Evolutionary conservation across 805 yeast genomes (phyloP).

Genomic region (Candida nanaspora): DNA sequence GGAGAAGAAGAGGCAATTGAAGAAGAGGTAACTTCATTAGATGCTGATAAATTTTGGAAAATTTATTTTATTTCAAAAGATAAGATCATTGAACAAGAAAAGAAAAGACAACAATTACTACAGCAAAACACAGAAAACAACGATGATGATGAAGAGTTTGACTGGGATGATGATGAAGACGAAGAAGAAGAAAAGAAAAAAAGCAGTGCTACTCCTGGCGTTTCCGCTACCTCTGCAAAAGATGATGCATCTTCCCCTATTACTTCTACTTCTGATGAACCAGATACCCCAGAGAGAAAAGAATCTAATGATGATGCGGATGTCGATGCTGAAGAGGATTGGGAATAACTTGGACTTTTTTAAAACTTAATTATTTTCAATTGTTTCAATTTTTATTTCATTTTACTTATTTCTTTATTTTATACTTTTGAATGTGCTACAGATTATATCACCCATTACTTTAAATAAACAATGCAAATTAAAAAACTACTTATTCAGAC

Average conservation of each 20-base stretch:
- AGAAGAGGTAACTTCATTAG: conserved; percentile 23
- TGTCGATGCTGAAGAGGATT: conserved; percentile 39
- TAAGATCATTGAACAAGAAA: conserved; percentile 54
- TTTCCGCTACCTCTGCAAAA: too few relatives aligned
- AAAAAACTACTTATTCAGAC: too few relatives aligned
- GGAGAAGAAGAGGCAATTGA: conserved; percentile 19
- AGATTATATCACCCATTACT: too few relatives aligned
- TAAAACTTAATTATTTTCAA: too few relatives aligned
- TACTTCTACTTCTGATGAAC: neutral
- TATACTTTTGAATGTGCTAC: neutral
- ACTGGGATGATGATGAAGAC: conserved; percentile 47
- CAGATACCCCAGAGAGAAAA: neutral
- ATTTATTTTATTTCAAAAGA: conserved; percentile 52
- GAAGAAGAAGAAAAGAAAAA: conserved; percentile 24
- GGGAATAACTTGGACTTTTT: conserved; percentile 43
- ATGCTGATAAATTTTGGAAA: conserved; percentile 59
- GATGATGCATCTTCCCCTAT: neutral
- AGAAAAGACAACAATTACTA: conserved; percentile 56
- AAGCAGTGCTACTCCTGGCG: too few relatives aligned
- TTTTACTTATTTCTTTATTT: neutral
- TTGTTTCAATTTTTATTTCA: too few relatives aligned
- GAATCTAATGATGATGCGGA: conserved; percentile 7
- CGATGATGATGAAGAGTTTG: conserved; percentile 43
- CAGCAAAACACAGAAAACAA: conserved; percentile 31
- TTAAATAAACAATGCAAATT: too few relatives aligned